phyloP scores from a whole-genome alignment of 2,329 filamentous ascomycete genomes.

The Colletotrichum eleusines region DNA sequence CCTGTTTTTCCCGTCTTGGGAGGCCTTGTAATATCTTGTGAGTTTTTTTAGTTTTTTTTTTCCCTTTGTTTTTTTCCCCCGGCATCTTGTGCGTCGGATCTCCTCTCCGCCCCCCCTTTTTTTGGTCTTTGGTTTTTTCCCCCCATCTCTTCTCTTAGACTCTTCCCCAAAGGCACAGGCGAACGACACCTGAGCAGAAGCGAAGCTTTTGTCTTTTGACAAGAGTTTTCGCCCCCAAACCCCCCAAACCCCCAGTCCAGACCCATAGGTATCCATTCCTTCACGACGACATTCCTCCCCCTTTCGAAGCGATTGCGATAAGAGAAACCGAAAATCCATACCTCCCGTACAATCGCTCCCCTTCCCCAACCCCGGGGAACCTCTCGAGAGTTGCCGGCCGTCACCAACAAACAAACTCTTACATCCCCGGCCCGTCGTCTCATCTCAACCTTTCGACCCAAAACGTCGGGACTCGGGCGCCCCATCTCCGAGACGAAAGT shows the following conservation, averaged over 20 bases:
- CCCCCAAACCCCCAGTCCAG: not conserved
- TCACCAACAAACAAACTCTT: not conserved
- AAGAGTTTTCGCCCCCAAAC: not conserved
- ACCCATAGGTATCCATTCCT: slow-evolving; percentile 3
- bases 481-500: slow-evolving; percentile 9
- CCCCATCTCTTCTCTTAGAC: not conserved
- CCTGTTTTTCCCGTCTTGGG: not conserved
- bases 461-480: not conserved
- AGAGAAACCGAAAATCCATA: not conserved
- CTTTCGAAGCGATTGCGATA: slow-evolving; percentile 5
- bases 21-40: slow-evolving; percentile 15
- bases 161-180: not conserved
- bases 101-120: no score
- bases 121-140: not conserved
- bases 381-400: not conserved
- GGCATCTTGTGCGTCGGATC: no score
- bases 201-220: not conserved
- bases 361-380: not conserved
- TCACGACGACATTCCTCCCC: slow-evolving; percentile 9
- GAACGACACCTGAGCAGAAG: not conserved
- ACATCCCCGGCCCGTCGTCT: not conserved
- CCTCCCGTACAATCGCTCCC: not conserved
- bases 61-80: not conserved
- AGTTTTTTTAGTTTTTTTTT: not conserved
- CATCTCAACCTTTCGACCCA: not conserved